phyloP scores from a whole-genome alignment of 345 rosid genomes.

The Gossypium raimondii region DNA sequence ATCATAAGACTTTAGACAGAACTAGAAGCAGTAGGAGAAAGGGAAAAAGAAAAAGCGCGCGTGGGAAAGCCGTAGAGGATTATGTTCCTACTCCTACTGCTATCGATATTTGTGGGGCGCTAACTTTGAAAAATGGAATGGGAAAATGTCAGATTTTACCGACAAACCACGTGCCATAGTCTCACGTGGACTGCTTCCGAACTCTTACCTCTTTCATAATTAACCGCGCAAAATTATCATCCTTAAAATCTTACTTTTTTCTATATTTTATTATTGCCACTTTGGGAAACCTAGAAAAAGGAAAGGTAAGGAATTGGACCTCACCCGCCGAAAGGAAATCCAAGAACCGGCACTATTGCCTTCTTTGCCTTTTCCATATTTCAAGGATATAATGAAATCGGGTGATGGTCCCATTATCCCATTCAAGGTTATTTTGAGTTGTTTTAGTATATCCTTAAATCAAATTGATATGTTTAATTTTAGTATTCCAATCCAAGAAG shows the following conservation, averaged over 20 bases:
- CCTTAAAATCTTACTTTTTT: too few species aligned
- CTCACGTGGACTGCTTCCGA: slow-evolving; percentile 21
- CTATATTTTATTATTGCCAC: too few species aligned
- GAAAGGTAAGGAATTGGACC: background rate
- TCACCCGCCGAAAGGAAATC: background rate
- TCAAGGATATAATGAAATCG: background rate
- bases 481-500: background rate
- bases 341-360: background rate
- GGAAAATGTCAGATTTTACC: slow-evolving; percentile 8
- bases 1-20: background rate
- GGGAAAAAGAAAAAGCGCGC: background rate
- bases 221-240: background rate
- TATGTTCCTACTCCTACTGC: slow-evolving; percentile 11
- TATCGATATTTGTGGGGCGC: slow-evolving; percentile 21
- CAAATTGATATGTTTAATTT: background rate
- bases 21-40: background rate
- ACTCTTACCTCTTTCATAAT: background rate
- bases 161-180: slow-evolving; percentile 32
- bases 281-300: background rate
- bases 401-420: background rate
- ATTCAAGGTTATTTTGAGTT: background rate
- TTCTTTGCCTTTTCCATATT: background rate
- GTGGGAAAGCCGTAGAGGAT: background rate
- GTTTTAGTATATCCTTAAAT: background rate
- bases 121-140: slow-evolving; percentile 19